These are phyloP conservation scores for Phytophthora idaei DNA, from an alignment of 352 stramenopile species.

Conservation along the genomic window DNA sequence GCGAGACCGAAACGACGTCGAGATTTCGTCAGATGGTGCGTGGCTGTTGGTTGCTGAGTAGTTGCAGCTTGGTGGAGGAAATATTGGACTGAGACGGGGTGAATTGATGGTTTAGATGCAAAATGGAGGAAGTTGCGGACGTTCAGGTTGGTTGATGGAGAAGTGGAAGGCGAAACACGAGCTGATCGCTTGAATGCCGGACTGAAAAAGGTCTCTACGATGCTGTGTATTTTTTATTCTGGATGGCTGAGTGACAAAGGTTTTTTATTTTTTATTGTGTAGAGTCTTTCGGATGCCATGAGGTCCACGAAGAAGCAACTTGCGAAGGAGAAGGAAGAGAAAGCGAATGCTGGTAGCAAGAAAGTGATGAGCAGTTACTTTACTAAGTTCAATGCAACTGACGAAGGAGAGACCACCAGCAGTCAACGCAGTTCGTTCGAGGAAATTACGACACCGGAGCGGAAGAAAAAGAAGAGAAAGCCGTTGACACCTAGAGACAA, in stretches of 20 bases:
- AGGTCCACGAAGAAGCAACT: constrained; percentile 36
- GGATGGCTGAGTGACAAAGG: neutral
- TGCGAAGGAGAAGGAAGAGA: constrained; percentile 32
- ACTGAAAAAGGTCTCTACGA: constrained; percentile 44
- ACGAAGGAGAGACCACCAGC: constrained; percentile 20
- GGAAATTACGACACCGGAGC: constrained; percentile 5
- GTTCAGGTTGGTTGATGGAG: constrained; percentile 63
- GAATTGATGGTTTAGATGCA: constrained; percentile 38
- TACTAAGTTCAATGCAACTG: constrained; percentile 4
- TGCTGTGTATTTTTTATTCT: neutral
- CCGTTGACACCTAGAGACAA: constrained; percentile 21
- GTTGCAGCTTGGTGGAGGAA: neutral
- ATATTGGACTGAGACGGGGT: constrained; percentile 11
- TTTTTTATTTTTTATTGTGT: neutral
- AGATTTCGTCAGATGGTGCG: constrained; percentile 51
- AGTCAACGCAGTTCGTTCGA: constrained; percentile 23
- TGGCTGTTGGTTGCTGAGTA: constrained; percentile 6
- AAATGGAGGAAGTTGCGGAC: constrained; percentile 83
- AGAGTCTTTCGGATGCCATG: constrained; percentile 38
- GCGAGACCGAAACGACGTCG: constrained; percentile 55
- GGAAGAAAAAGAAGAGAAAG: constrained; percentile 27
- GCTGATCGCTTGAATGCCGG: constrained; percentile 63
- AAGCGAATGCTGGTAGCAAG: constrained; percentile 28
- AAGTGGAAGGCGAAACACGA: constrained; percentile 62
- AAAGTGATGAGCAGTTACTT: constrained; percentile 41